Base-by-base conservation (phyloP, 202 grass and related monocot genomes). In the Musa balbisiana region DNA sequence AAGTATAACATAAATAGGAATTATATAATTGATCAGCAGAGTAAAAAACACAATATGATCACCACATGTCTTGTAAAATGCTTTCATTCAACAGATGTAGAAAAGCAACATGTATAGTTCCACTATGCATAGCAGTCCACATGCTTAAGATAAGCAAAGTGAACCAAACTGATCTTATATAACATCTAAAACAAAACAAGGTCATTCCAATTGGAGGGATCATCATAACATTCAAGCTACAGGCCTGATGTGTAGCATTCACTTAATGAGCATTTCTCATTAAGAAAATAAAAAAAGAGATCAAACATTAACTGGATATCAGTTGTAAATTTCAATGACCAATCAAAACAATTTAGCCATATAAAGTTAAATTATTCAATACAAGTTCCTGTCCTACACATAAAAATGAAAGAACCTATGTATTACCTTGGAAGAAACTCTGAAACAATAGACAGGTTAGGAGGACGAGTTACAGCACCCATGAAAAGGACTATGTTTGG, bases 401-500 rank as follows among this genome's bases (percentile, higher is more conserved):
- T 5, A 73, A 82, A 43, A 16, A 43, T 8, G 4, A 43, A 43
- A 43, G 80, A 22, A 72, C 55, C 55, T 55, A 83, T 80, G 24
- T 29, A 53, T 76, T 84, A 99, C 95, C 95, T 99, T 77, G 89
- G 91, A 76, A 99, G 95, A 73, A 95, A 99, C 79, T 99, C 95
- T 69, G 89, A 95, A 66, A 99, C 82, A 77, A 99, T 99, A 51
- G 95, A 98, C 51, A 98, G 80, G 78, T 99, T 89, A 55, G 95
- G 95, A 79, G 95, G 95, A 11, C 95, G 95, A 82, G 95, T 99
- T 80, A 99, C 95, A 43, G 95, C 95, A 84, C 95, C 95, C 95
- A 99, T 94, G 81, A 99, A 99, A 33, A 90, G 95, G 82, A 98
- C 95, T 75, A 98, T 85, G 82, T 98, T 98, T 90, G 95, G 91